Percentiles rank a stretch among this genome's conserved stretches.
These are phyloP conservation scores for Flueggea neowawraea DNA, from an alignment of 441 rosid species.

Conservation along the genomic window DNA sequence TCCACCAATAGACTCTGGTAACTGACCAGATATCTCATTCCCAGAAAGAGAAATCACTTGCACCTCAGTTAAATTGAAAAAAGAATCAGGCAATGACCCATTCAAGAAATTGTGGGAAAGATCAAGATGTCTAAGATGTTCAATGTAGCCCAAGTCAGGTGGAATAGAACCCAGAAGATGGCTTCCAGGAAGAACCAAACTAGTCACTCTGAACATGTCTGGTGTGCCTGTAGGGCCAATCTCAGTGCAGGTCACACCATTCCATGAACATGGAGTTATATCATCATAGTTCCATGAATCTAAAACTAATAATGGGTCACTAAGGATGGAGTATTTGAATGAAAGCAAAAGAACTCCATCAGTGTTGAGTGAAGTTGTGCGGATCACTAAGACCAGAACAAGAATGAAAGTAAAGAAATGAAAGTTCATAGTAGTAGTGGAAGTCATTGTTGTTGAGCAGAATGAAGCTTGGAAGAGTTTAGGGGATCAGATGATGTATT, in stretches of 20 bases:
- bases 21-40: constrained; percentile 64
- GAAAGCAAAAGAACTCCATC: constrained; percentile 76
- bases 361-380: constrained; percentile 47
- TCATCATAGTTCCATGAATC: constrained; percentile 77
- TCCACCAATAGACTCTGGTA: constrained; percentile 36
- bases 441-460: constrained; percentile 32
- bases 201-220: constrained; percentile 59
- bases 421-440: constrained; percentile 14
- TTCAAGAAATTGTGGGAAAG: constrained; percentile 71
- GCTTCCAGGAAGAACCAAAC: constrained; percentile 58
- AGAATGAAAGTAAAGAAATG: constrained; percentile 21
- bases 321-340: constrained; percentile 68
- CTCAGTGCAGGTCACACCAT: constrained; percentile 59
- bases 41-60: constrained; percentile 57
- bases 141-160: constrained; percentile 41
- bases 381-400: constrained; percentile 16
- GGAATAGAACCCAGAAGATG: constrained; percentile 74
- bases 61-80: constrained; percentile 54
- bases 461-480: constrained; percentile 1
- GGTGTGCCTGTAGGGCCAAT: constrained; percentile 36
- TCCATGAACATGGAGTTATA: constrained; percentile 79
- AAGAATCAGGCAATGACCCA: constrained; percentile 61
- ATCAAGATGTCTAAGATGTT: constrained; percentile 58
- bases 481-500: too few species aligned
- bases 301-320: constrained; percentile 63